Evolutionary conservation across 1,284 basidiomycete species (phyloP), one percentile per base, ranked within the genome.

Genomic region (Cutaneotrichosporon sp.): DNA sequence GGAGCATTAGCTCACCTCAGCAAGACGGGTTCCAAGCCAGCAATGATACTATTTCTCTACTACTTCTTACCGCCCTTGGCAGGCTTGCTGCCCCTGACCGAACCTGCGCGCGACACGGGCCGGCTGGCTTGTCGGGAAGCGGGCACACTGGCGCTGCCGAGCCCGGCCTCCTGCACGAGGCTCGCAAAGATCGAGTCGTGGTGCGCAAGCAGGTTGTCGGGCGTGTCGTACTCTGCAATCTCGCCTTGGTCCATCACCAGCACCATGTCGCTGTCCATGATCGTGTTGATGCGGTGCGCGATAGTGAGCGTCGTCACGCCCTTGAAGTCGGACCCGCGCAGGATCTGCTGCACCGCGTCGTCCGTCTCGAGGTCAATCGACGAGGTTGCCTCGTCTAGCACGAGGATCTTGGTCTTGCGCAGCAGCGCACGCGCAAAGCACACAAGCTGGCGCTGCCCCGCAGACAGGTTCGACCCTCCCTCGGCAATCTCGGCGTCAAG

Each of bases 331-430:
- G 66, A 55, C 1, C 71, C 72, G 23, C 74, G 63, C 42, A 76
- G 58, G 41, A 75, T 74, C 37, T 67, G 56, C 59, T 75, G 73
- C 23, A 76, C 71, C 20, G 86, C 85, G 48, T 81, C 81, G 72
- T 96, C 91, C 3, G 91, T 96, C 68, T 93, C 88, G 36, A 94
- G 77, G 68, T 94, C 91, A 51, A 96, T 88, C 13, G 63, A 65
- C 42, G 61, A 66, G 4, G 74, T 75, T 21, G 73, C 73, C 57
- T 96, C 91, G 69, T 97, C 92, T 15, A 96, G 79, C 2, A 96
- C 87, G 1, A 96, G 78, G 37, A 97, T 86, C 74, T 86, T 91
- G 12, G 87, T 84, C 80, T 86, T 85, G 40, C 84, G 80, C 52
- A 92, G 70, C 14, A 90, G 71, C 0, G 88, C 90, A 39, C 89